Conservation (phyloP, 371 early-diverging fungal species). For the Fennellomyces sp. region DNA sequence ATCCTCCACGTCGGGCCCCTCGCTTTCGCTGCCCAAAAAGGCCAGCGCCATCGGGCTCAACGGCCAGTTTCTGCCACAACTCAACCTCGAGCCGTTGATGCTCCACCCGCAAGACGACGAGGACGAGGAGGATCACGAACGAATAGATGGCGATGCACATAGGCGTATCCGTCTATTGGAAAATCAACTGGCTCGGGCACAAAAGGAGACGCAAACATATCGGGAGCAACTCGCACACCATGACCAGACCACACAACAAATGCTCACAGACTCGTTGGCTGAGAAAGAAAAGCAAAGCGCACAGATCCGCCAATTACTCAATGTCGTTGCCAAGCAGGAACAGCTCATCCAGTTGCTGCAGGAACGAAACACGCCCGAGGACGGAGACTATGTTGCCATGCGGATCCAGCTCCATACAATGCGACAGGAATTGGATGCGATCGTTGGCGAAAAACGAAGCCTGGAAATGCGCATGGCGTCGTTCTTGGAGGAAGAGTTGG, state of each 20-base stretch:
- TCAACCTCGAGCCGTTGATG: slow-evolving; percentile 1
- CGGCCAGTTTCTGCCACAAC: slow-evolving; percentile 1
- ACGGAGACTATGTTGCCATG: not conserved
- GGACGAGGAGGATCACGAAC: slow-evolving; percentile 5
- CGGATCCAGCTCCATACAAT: not conserved
- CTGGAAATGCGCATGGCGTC: slow-evolving; percentile 17
- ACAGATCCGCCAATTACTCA: slow-evolving; percentile 18
- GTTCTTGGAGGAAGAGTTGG: slow-evolving; percentile 17
- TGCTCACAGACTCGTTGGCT: slow-evolving; percentile 10
- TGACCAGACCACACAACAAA: slow-evolving; percentile 14
- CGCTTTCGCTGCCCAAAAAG: not conserved
- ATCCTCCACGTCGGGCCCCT: not conserved
- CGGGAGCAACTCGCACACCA: slow-evolving; percentile 15
- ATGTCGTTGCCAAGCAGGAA: slow-evolving; percentile 32
- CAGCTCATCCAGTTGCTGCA: slow-evolving; percentile 23
- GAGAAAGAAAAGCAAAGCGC: slow-evolving; percentile 17
- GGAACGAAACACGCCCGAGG: not conserved
- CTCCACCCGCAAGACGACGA: slow-evolving; percentile 1
- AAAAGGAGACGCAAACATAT: not conserved
- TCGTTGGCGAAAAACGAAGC: slow-evolving; percentile 13
- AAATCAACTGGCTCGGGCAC: not conserved
- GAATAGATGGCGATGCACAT: not conserved
- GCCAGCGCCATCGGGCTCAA: not conserved
- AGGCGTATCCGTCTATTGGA: slow-evolving; percentile 1
- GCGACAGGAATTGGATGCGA: slow-evolving; percentile 11